These are phyloP conservation scores for Ophiobolus disseminans DNA, from an alignment of 2,329 filamentous ascomycete genomes.

Conservation along the genomic window DNA sequence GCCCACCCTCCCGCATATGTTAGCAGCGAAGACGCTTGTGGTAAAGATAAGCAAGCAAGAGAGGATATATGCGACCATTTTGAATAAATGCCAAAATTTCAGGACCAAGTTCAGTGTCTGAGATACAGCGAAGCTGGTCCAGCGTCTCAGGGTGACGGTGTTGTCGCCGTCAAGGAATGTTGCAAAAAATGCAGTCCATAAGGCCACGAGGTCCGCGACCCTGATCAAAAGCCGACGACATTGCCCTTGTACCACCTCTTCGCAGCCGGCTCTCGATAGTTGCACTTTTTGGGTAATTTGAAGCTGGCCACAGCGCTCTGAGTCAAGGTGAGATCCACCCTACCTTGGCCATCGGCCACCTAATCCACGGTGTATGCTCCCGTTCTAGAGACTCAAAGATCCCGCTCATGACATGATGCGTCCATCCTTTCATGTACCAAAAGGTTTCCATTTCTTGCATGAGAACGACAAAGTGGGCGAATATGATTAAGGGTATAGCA, in stretches of 20 bases:
- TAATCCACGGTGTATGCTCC: conserved; percentile 30
- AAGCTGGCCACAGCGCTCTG: neutral
- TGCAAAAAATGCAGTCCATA: no score
- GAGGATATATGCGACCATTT: neutral
- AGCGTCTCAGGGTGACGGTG: no score
- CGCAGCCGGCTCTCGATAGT: no score
- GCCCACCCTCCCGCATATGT: conserved; percentile 20
- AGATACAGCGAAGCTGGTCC: no score
- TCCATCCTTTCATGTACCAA: conserved; percentile 44
- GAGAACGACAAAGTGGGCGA: conserved; percentile 37
- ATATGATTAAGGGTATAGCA: conserved; percentile 28
- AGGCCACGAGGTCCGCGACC: no score
- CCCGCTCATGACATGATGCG: conserved; percentile 34
- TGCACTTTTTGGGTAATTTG: no score
- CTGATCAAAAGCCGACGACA: no score
- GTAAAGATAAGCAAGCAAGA: neutral
- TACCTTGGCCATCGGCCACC: conserved; percentile 32
- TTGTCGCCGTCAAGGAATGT: no score
- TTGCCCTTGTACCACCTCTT: no score
- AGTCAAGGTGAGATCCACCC: conserved; percentile 32
- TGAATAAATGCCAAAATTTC: no score
- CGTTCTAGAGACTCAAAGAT: conserved; percentile 26
- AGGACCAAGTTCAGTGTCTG: no score
- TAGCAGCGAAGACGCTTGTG: neutral
- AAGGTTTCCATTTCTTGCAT: conserved; percentile 36